Percentiles rank a stretch among this genome's conserved stretches.
Conservation (phyloP, 148 eudicot species). For the Silene conica region DNA sequence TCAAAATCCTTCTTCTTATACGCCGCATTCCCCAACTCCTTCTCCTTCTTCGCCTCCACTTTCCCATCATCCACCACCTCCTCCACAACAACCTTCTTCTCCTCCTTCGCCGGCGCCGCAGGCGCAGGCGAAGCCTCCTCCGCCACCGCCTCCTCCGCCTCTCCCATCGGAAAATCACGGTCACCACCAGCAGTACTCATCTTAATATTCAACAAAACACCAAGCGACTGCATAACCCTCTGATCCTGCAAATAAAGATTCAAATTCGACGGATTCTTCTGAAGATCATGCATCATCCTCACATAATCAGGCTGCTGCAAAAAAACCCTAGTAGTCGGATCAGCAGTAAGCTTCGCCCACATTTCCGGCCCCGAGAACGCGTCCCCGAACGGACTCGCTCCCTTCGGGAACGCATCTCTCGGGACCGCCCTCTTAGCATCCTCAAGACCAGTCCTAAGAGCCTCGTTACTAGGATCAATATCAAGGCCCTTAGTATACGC, state of each 20-base stretch:
- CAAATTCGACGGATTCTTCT: constrained; percentile 75
- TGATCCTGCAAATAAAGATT: constrained; percentile 84
- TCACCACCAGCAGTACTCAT: constrained; percentile 35
- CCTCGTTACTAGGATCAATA: constrained; percentile 68
- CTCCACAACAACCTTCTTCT: constrained; percentile 52
- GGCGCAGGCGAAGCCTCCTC: constrained; percentile 32
- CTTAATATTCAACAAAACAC: constrained; percentile 67
- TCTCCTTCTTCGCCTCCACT: constrained; percentile 67
- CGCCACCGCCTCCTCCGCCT: constrained; percentile 33
- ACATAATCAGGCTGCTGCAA: constrained; percentile 79
- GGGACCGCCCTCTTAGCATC: constrained; percentile 43
- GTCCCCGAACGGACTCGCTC: constrained; percentile 60
- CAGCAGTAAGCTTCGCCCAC: constrained; percentile 88
- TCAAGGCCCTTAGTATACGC: constrained; percentile 79
- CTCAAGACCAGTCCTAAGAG: constrained; percentile 55
- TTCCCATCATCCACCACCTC: constrained; percentile 56
- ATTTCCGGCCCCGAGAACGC: constrained; percentile 88
- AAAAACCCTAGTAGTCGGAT: constrained; percentile 54
- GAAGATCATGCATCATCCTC: constrained; percentile 80
- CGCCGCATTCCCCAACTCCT: constrained; percentile 87
- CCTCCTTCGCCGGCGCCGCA: constrained; percentile 27
- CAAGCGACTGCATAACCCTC: constrained; percentile 89
- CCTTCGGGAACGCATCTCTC: not conserved
- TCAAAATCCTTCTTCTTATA: constrained; percentile 97
- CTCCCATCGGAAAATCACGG: constrained; percentile 13